Percentiles rank a stretch among this genome's conserved stretches.
Evolutionary conservation across 1,284 basidiomycete genomes (phyloP).

Genomic region (Ganoderma lucidum): DNA sequence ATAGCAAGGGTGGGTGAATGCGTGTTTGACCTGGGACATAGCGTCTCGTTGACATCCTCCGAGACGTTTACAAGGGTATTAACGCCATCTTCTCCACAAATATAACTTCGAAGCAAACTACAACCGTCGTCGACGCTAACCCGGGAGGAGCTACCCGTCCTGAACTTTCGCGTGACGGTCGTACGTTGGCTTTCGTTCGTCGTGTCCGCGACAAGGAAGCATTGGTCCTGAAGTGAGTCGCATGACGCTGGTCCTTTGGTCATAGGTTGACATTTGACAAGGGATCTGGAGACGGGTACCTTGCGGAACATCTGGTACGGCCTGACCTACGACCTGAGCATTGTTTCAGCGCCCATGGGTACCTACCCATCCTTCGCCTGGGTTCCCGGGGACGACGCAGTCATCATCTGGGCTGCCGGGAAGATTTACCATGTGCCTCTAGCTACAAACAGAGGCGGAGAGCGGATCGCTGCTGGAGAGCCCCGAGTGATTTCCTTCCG

Average conservation of each 20-base stretch:
- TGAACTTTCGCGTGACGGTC: constrained; percentile 73
- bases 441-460: constrained; percentile 54
- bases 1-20: constrained; percentile 63
- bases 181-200: constrained; percentile 76
- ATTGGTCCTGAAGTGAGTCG: constrained; percentile 68
- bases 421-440: constrained; percentile 71
- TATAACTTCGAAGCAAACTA: constrained; percentile 59
- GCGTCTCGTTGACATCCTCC: background rate
- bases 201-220: constrained; percentile 77
- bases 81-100: constrained; percentile 73
- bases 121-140: constrained; percentile 58
- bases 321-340: constrained; percentile 68
- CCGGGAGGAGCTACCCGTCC: constrained; percentile 77
- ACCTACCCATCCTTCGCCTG: constrained; percentile 80
- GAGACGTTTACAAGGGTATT: constrained; percentile 75
- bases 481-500: constrained; percentile 64
- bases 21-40: background rate
- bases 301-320: constrained; percentile 73
- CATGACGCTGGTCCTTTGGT: constrained; percentile 2
- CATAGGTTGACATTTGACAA: constrained; percentile 36
- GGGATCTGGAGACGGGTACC: constrained; percentile 71
- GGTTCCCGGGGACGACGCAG: constrained; percentile 63
- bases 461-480: constrained; percentile 51
- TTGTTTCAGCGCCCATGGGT: constrained; percentile 74
- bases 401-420: constrained; percentile 78